These are phyloP conservation scores for Warburgia ugandensis DNA, from an alignment of 164 flowering plant species.

Conservation along the genomic window DNA sequence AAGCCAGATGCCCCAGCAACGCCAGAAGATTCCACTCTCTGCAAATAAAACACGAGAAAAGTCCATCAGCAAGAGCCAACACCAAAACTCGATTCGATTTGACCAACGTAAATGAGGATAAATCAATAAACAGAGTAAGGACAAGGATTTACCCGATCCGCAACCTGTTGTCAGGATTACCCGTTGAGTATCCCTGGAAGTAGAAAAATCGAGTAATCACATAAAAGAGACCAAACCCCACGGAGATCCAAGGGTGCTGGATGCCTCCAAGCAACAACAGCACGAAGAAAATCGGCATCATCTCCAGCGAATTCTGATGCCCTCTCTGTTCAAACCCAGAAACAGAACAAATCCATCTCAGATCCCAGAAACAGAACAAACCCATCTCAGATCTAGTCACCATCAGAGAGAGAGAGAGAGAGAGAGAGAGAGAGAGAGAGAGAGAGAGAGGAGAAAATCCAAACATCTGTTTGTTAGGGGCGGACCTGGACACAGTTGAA, in stretches of 20 bases:
- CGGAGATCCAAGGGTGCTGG: conserved; percentile 43
- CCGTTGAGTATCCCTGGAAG: conserved; percentile 77
- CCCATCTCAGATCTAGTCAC: not conserved
- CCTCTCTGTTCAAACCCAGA: conserved; percentile 50
- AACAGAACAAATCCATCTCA: not conserved
- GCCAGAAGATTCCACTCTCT: too few relatives aligned
- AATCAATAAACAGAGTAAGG: too few relatives aligned
- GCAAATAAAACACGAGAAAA: too few relatives aligned
- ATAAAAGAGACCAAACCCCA: conserved; percentile 51
- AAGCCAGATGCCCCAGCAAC: too few relatives aligned
- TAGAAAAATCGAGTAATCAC: conserved; percentile 54
- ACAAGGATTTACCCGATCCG: conserved; percentile 52
- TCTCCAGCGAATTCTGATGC: conserved; percentile 83
- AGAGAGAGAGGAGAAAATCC: not conserved
- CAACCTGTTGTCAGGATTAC: conserved; percentile 67
- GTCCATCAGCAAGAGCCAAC: too few relatives aligned
- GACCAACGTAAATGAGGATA: too few relatives aligned
- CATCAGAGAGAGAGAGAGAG: too few relatives aligned
- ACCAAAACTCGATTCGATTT: too few relatives aligned
- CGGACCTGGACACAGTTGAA: conserved; percentile 89
- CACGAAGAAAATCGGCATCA: conserved; percentile 68
- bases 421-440: too few relatives aligned
- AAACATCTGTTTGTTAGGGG: not conserved
- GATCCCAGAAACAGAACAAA: too few relatives aligned
- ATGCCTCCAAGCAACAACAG: conserved; percentile 68